phyloP scores from a whole-genome alignment of 2,329 filamentous ascomycete species.

The Cyphellophora attinorum region DNA sequence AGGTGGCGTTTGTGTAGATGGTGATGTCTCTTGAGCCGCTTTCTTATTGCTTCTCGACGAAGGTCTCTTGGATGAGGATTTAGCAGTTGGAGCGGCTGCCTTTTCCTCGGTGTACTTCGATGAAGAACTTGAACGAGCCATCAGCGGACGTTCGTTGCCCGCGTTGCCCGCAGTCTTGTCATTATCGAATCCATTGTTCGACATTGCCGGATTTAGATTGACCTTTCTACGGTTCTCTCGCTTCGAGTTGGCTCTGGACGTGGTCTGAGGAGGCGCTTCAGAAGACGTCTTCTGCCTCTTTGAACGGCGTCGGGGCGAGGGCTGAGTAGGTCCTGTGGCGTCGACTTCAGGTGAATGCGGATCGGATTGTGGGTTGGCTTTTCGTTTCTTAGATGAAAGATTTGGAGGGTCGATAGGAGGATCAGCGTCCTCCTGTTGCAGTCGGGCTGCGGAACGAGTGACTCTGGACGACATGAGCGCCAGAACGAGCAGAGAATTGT shows the following conservation, averaged over 20 bases:
- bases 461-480: slow-evolving; percentile 93
- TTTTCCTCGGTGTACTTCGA: slow-evolving; percentile 56
- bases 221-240: slow-evolving; percentile 8
- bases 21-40: slow-evolving; percentile 27
- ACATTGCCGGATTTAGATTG: slow-evolving; percentile 24
- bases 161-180: slow-evolving; percentile 11
- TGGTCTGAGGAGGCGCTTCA: slow-evolving; percentile 34
- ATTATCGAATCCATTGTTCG: slow-evolving; percentile 12
- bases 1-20: slow-evolving; percentile 23
- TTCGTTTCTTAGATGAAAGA: slow-evolving; percentile 57
- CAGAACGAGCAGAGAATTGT: slow-evolving; percentile 20
- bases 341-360: slow-evolving; percentile 33
- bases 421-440: slow-evolving; percentile 56
- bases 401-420: slow-evolving; percentile 37
- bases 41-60: slow-evolving; percentile 64
- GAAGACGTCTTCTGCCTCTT: slow-evolving; percentile 59
- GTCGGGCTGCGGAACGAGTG: slow-evolving; percentile 88
- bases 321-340: slow-evolving; percentile 18
- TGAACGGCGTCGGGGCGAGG: slow-evolving; percentile 44
- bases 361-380: slow-evolving; percentile 49
- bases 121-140: slow-evolving; percentile 42
- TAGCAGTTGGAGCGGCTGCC: slow-evolving; percentile 43
- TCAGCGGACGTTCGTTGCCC: slow-evolving; percentile 2
- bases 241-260: slow-evolving; percentile 5
- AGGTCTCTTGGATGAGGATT: slow-evolving; percentile 58